Evolutionary conservation across 2,329 filamentous ascomycete species (phyloP).

Genomic region (Arthroderma sp.): DNA sequence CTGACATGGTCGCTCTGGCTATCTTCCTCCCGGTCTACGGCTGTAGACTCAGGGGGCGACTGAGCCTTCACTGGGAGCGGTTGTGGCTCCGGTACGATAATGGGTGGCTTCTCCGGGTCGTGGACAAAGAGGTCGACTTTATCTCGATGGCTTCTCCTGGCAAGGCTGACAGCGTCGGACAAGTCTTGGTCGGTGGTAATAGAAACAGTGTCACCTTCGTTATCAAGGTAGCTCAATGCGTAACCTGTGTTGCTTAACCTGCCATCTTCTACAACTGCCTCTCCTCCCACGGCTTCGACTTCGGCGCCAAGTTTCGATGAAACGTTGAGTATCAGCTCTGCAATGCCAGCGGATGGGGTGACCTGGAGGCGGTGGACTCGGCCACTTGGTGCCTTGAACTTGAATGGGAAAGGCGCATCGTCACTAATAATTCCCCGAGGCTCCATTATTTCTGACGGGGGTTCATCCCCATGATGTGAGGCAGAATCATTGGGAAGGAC

Average conservation of each 20-base stretch:
- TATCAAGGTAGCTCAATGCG: slow-evolving; percentile 88
- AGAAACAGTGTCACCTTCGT: slow-evolving; percentile 91
- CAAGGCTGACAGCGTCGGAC: slow-evolving; percentile 74
- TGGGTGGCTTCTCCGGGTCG: slow-evolving; percentile 76
- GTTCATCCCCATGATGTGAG: slow-evolving; percentile 75
- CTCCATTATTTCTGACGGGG: slow-evolving; percentile 52
- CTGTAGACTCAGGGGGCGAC: slow-evolving; percentile 39
- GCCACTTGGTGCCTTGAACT: slow-evolving; percentile 94
- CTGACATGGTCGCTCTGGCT: slow-evolving; percentile 29
- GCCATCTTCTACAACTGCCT: slow-evolving; percentile 64
- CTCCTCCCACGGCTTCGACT: slow-evolving; percentile 69
- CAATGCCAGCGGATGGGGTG: slow-evolving; percentile 64
- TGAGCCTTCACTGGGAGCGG: slow-evolving; percentile 37
- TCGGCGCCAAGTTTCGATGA: slow-evolving; percentile 74
- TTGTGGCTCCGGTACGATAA: slow-evolving; percentile 50
- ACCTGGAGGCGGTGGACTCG: slow-evolving; percentile 89
- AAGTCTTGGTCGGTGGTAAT: slow-evolving; percentile 94
- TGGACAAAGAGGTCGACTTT: slow-evolving; percentile 98
- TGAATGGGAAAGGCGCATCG: slow-evolving; percentile 84
- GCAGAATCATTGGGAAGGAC: slow-evolving; percentile 89
- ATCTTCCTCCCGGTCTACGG: slow-evolving; percentile 43
- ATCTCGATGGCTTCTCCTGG: slow-evolving; percentile 62
- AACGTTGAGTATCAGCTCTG: slow-evolving; percentile 63
- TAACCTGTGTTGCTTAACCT: slow-evolving; percentile 66
- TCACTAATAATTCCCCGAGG: slow-evolving; percentile 39